phyloP scores from a whole-genome alignment of 768 basidiomycete genomes.

The Phylloporus arenicola region DNA sequence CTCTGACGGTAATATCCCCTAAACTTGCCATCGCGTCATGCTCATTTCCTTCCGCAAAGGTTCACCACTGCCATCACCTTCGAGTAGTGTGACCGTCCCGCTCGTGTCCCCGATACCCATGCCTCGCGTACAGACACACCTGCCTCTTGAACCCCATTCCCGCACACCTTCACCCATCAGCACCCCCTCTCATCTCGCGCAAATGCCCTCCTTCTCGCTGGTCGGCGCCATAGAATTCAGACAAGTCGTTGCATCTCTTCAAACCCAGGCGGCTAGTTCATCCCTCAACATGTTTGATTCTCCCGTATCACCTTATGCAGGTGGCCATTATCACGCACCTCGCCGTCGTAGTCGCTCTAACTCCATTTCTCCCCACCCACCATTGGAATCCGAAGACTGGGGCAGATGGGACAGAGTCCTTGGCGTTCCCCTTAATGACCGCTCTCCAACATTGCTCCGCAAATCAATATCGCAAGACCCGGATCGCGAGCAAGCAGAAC shows the following conservation, averaged over 20 bases:
- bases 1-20: conserved; percentile 53
- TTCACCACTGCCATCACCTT: conserved; percentile 3
- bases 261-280: conserved; percentile 56
- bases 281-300: conserved; percentile 63
- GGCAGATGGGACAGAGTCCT: conserved; percentile 51
- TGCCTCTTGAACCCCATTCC: conserved; percentile 37
- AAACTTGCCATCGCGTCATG: neutral
- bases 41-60: conserved; percentile 13
- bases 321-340: conserved; percentile 63
- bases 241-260: conserved; percentile 79
- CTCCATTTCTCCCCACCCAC: conserved; percentile 28
- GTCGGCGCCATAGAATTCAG: conserved; percentile 95
- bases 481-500: conserved; percentile 6
- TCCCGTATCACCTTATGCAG: conserved; percentile 63
- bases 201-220: conserved; percentile 83
- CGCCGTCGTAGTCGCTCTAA: conserved; percentile 24
- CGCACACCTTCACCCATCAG: conserved; percentile 49
- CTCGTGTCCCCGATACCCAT: conserved; percentile 32
- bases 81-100: conserved; percentile 11
- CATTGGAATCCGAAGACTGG: conserved; percentile 41
- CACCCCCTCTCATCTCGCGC: conserved; percentile 34
- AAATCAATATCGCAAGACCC: conserved; percentile 24
- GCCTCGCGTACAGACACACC: conserved; percentile 37
- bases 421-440: conserved; percentile 48
- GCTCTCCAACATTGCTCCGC: conserved; percentile 35